Base-by-base conservation (phyloP, 176 grass and related monocot genomes). In the Zoysia pacifica region DNA sequence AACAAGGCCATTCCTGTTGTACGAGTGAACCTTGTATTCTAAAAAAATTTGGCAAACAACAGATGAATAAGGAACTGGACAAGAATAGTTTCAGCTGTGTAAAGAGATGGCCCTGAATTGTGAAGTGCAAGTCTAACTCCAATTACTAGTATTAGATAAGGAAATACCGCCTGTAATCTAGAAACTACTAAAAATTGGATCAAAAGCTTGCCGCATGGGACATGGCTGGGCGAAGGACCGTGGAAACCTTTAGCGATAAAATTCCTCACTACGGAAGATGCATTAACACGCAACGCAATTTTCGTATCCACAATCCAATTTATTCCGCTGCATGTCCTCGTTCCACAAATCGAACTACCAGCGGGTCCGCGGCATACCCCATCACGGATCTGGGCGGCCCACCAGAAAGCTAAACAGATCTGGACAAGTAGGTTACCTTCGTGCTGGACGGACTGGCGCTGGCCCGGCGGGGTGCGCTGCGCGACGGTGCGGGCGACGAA, bases 21-120 rank as follows among this genome's bases (percentile, higher is more conserved):
- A 87, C 11, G 91, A 90, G 37, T 97, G 94, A 38, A 94, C 94
- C 80, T 91, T 91, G 79, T 97, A 97, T 87, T 94, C 94, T 97
- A 83, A 47, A 88, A 67, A 65, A 55, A 48, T 3, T 74, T 9
- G 5, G 41, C 48, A 37, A 19, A 38, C 73, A 55, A 14, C 3
- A 82, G 28, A 35, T 66, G 28, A 18, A 65, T n/a, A 35, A 41
- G 39, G 7, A 72, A 51, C 46, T 36, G 47, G 6, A 76, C 43
- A 45, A 65, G 37, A 75, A 73, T 47, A 51, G n/a, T 16, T 62
- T 37, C 11, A 48, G 12, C 14, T 76, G 4, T 12, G 9, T 13
- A 69, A 43, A 85, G 15, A 5, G 46, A 48, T 41, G 10, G 11
- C 2, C 39, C 77, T 5, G 2, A 36, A 20, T 51, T 78, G 42